Evolutionary conservation across 805 yeast genomes (phyloP), one percentile per base, ranked within the genome.

Genomic region (Candida argentea): DNA sequence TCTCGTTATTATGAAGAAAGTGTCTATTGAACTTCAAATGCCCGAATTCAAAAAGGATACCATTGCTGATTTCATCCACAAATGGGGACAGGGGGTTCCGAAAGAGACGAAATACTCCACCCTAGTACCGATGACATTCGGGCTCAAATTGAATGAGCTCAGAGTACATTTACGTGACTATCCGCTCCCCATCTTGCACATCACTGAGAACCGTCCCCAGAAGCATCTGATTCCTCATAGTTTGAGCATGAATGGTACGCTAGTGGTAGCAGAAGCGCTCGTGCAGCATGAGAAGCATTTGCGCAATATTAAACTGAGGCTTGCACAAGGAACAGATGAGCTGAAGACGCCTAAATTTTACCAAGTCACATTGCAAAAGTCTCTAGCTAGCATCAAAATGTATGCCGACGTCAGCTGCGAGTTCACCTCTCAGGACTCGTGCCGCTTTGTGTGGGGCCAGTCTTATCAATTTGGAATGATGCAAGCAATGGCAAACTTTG

Each of bases 31-130:
- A 5, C 4, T 60, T 4, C 27, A 44, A 2, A 28, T 44, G 3
- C 52, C 67, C 1, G 32, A 43, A 12, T 61, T 62, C 30, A 39
- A 37, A 14, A 25, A 47, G 16, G 24, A 31, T 2, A 56, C 69
- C 5, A 55, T 82, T 17, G 68, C 80, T 1, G 52, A 72, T n/a
- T 87, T 73, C 45, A 46, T 87, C 16, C 50, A 76, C 44, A 67
- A 73, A 4, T 60, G 80, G 5, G 97, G 96, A 2, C 86, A 85
- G 46, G 93, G 91, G 0, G 69, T 79, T 8, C 96, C 97, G 0
- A 44, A 46, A 29, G 83, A 79, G 32, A 72, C 85, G 0, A 45
- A 61, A 28, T 87, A 73, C 48, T 73, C 89, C 1, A 60, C 82
- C 12, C 46, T 78, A 46, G 42, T 86, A 2, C 96, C 96, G 0